These are phyloP conservation scores for Zasmidium citrigriseum DNA, from an alignment of 2,329 filamentous ascomycete genomes.

Conservation along the genomic window DNA sequence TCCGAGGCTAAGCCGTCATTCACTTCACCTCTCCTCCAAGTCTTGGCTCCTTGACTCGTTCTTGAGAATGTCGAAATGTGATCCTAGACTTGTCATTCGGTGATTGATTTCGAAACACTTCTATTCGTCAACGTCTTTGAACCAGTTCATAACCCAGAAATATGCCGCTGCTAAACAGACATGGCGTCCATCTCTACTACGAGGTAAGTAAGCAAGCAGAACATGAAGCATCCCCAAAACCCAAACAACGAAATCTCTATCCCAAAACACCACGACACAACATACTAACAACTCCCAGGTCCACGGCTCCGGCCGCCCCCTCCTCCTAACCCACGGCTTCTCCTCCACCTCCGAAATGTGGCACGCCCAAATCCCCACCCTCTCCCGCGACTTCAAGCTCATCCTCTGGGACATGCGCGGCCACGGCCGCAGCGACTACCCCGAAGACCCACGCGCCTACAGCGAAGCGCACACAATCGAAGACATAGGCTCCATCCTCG, in stretches of 20 bases:
- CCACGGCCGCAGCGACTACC: constrained; percentile 27
- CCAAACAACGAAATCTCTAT: too few species aligned
- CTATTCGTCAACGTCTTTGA: too few species aligned
- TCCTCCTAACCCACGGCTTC: constrained; percentile 31
- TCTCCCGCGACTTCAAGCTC: constrained; percentile 24
- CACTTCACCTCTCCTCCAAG: background rate
- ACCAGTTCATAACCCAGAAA: too few species aligned
- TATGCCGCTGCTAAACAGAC: constrained; percentile 18
- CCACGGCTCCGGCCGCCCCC: constrained; percentile 14
- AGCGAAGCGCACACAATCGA: constrained; percentile 30
- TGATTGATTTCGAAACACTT: too few species aligned
- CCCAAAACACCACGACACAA: too few species aligned
- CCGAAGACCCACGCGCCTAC: constrained; percentile 22
- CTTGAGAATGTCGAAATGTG: background rate
- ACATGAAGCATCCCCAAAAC: too few species aligned
- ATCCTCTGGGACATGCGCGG: constrained; percentile 27
- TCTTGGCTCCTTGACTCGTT: background rate
- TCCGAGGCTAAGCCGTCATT: background rate
- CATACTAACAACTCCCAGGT: too few species aligned
- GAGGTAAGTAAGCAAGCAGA: constrained; percentile 9
- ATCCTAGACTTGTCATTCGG: background rate
- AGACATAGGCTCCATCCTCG: constrained; percentile 30
- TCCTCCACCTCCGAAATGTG: constrained; percentile 32
- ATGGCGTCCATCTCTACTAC: constrained; percentile 28
- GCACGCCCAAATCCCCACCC: constrained; percentile 23